phyloP scores from a whole-genome alignment of 164 flowering plant genomes.

The Annona cherimola region DNA sequence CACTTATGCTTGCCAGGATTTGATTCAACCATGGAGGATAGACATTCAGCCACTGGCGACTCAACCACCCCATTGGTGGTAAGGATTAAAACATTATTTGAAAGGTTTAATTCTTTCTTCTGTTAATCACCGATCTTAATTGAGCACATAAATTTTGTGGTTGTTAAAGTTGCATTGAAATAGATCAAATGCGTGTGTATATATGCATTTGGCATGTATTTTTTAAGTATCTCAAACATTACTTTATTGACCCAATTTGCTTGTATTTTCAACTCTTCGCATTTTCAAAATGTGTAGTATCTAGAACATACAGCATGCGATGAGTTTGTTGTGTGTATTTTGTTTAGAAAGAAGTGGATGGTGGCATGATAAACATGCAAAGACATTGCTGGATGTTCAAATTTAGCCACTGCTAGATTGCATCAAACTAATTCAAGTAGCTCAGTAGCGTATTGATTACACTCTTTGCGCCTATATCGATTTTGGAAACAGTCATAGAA shows the following conservation, averaged over 20 bases:
- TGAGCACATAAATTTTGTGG: not conserved
- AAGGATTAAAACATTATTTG: not conserved
- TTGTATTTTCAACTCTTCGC: not conserved
- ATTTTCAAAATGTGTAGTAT: not conserved
- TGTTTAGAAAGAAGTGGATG: too few relatives aligned
- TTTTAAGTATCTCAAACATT: not conserved
- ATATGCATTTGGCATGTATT: not conserved
- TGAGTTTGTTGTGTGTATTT: too few relatives aligned
- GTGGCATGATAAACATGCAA: too few relatives aligned
- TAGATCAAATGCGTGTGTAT: not conserved
- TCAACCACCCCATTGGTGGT: not conserved
- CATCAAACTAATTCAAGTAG: too few relatives aligned
- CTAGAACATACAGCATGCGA: too few relatives aligned
- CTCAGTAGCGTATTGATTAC: too few relatives aligned
- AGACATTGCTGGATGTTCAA: too few relatives aligned
- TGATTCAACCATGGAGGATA: not conserved
- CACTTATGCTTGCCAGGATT: not conserved
- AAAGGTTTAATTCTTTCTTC: not conserved
- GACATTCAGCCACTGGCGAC: not conserved
- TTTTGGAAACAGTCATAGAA: too few relatives aligned
- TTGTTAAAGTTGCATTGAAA: not conserved
- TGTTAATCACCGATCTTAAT: not conserved
- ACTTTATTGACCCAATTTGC: not conserved
- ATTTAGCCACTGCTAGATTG: too few relatives aligned
- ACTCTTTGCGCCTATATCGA: too few relatives aligned